Evolutionary conservation across 202 grass and related monocot genomes (phyloP).

Genomic region (Tripidium arundinaceum): DNA sequence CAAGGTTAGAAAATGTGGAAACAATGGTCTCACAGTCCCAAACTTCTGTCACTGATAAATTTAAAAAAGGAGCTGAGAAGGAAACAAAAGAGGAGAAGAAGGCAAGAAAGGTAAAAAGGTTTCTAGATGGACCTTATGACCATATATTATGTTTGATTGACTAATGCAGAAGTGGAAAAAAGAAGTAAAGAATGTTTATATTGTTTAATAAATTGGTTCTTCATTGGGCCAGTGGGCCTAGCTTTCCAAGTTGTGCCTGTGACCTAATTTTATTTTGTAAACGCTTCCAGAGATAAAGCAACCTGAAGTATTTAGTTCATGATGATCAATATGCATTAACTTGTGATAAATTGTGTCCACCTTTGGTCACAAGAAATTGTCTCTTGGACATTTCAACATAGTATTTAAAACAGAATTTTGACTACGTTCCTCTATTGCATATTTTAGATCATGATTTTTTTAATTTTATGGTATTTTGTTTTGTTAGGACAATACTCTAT

Average conservation of each 20-base stretch:
- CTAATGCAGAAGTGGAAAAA: not conserved
- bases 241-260: not conserved
- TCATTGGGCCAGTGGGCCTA: not conserved
- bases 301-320: not conserved
- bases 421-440: not conserved
- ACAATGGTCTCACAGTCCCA: conserved; percentile 97
- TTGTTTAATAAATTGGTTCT: not conserved
- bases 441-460: not conserved
- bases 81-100: conserved; percentile 96
- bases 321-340: not conserved
- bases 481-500: not conserved
- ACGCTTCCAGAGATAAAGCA: not conserved
- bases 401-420: not conserved
- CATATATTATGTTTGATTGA: not conserved
- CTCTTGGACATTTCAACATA: not conserved
- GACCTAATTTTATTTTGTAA: not conserved
- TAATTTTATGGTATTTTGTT: not conserved
- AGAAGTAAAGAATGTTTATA: not conserved
- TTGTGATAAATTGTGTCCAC: not conserved
- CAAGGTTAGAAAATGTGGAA: conserved; percentile 84
- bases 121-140: not conserved
- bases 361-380: not conserved
- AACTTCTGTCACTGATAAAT: conserved; percentile 50
- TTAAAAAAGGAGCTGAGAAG: conserved; percentile 45
- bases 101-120: conserved; percentile 75